phyloP scores from a whole-genome alignment of 768 basidiomycete genomes.

The Leccinum broughii region DNA sequence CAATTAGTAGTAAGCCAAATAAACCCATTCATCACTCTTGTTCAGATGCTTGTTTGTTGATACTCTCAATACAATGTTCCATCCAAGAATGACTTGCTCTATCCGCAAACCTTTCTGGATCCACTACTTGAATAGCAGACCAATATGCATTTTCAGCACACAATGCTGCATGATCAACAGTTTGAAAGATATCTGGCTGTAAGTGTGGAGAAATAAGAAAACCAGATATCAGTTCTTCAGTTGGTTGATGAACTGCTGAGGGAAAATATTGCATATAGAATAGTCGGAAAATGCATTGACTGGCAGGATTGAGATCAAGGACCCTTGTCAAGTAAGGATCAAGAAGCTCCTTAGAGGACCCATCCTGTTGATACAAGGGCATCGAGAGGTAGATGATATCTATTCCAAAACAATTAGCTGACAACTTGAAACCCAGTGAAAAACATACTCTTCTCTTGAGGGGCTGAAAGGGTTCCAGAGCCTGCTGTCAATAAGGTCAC shows the following conservation, averaged over 20 bases:
- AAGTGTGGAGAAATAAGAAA: constrained; percentile 27
- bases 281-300: constrained; percentile 44
- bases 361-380: constrained; percentile 37
- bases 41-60: background rate
- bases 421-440: background rate
- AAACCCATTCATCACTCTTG: background rate
- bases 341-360: constrained; percentile 44
- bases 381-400: constrained; percentile 62
- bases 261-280: constrained; percentile 53
- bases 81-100: constrained; percentile 12
- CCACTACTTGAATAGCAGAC: constrained; percentile 25
- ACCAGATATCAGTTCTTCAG: constrained; percentile 2
- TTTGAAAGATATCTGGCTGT: constrained; percentile 45
- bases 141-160: constrained; percentile 62
- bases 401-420: constrained; percentile 27
- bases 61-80: background rate
- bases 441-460: constrained; percentile 59
- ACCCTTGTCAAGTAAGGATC: constrained; percentile 55
- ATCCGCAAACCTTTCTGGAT: background rate
- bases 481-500: constrained; percentile 71
- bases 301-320: constrained; percentile 28
- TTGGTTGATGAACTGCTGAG: background rate
- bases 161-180: constrained; percentile 54
- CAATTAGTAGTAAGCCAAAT: background rate
- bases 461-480: constrained; percentile 71